Conservation (phyloP, 192 early-diverging fungal species). For the Coemansia sp. region DNA sequence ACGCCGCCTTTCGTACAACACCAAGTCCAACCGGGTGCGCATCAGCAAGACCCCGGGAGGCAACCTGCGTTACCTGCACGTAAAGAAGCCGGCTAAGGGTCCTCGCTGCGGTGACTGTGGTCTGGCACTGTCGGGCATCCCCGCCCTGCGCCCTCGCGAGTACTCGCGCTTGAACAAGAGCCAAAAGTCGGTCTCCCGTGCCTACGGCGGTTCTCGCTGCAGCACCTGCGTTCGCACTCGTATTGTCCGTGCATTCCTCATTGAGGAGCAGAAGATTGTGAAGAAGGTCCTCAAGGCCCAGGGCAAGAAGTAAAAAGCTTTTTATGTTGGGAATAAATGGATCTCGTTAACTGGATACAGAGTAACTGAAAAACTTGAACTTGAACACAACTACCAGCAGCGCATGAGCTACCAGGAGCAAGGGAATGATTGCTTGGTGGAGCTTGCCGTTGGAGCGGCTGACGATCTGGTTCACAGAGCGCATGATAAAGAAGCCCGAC, state of each 20-base stretch:
- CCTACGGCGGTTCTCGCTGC: slow-evolving; percentile 97
- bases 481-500: slow-evolving; percentile 61
- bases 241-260: slow-evolving; percentile 97
- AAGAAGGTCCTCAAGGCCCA: slow-evolving; percentile 94
- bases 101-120: slow-evolving; percentile 98
- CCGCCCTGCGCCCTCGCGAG: slow-evolving; percentile 88
- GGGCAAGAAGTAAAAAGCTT: slow-evolving; percentile 53
- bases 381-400: slow-evolving; percentile 76
- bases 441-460: slow-evolving; percentile 67
- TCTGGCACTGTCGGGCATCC: slow-evolving; percentile 81
- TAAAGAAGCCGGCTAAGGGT: slow-evolving; percentile 87
- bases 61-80: slow-evolving; percentile 87
- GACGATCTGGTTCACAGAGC: slow-evolving; percentile 56
- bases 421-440: slow-evolving; percentile 66
- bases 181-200: slow-evolving; percentile 90
- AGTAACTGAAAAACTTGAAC: slow-evolving; percentile 80
- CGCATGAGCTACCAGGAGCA: slow-evolving; percentile 64
- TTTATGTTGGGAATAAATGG: slow-evolving; percentile 8
- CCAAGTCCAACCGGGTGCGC: slow-evolving; percentile 78
- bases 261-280: slow-evolving; percentile 99
- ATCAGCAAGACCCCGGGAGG: slow-evolving; percentile 81
- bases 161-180: slow-evolving; percentile 89
- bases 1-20: slow-evolving; percentile 85
- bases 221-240: slow-evolving; percentile 78
- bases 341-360: slow-evolving; percentile 15